These are phyloP conservation scores for Sarocladium strictum DNA, from an alignment of 2,329 filamentous ascomycete species.

Conservation along the genomic window DNA sequence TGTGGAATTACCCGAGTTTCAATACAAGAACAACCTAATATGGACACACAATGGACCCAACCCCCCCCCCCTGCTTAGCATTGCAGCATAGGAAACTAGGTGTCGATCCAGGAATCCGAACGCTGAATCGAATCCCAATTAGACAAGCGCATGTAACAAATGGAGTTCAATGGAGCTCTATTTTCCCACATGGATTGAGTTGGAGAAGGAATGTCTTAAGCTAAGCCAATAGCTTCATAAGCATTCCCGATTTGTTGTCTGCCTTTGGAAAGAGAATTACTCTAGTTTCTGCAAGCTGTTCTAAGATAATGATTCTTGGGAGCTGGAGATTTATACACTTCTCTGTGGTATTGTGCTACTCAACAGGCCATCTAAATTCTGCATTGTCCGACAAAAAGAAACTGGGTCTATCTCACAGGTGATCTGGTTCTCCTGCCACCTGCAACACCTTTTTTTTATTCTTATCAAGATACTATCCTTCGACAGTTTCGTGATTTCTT, in stretches of 20 bases:
- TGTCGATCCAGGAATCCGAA: neutral
- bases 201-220: slow-evolving; percentile 1
- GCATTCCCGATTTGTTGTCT: neutral
- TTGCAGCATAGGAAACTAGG: neutral
- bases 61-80: neutral
- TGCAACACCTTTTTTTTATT: slow-evolving; percentile 5
- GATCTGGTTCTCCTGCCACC: neutral
- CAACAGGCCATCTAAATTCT: neutral
- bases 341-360: slow-evolving; percentile 1
- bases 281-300: neutral
- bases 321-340: neutral
- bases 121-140: neutral
- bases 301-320: neutral
- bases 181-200: neutral
- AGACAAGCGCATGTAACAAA: neutral
- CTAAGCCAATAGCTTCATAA: neutral
- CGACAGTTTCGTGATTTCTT: slow-evolving; percentile 1
- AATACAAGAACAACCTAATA: neutral
- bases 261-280: slow-evolving; percentile 1
- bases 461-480: neutral
- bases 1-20: neutral
- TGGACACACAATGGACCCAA: slow-evolving; percentile 4
- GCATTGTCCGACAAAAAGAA: neutral
- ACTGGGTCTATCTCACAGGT: slow-evolving; percentile 3
- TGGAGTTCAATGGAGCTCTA: neutral